Percentiles rank a stretch among this genome's conserved stretches.
These are phyloP conservation scores for Tulasnella sp. DNA, from an alignment of 768 basidiomycete species.

Conservation along the genomic window DNA sequence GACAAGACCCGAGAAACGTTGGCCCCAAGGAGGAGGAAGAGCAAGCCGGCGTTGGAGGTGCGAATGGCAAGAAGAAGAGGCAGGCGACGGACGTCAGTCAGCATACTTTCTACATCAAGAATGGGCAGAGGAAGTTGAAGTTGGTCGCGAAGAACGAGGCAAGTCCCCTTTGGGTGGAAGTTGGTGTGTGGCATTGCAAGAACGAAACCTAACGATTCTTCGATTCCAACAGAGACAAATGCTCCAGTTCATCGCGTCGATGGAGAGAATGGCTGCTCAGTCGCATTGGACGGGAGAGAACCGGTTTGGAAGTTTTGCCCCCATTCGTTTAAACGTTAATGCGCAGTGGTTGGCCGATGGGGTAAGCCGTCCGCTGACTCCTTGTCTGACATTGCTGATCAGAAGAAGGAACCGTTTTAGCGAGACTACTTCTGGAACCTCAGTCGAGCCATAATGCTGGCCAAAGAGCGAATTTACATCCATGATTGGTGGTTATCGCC, in stretches of 20 bases:
- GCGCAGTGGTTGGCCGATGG: slow-evolving; percentile 99
- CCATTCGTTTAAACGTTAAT: slow-evolving; percentile 85
- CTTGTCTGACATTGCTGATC: not conserved
- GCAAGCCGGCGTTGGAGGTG: not conserved
- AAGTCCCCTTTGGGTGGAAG: slow-evolving; percentile 27
- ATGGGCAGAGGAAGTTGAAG: slow-evolving; percentile 85
- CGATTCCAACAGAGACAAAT: slow-evolving; percentile 70
- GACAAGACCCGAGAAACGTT: slow-evolving; percentile 7
- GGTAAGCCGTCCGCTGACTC: slow-evolving; percentile 45
- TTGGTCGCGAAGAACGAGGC: slow-evolving; percentile 85
- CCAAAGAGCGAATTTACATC: slow-evolving; percentile 84
- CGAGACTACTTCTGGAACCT: slow-evolving; percentile 99
- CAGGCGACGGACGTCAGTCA: slow-evolving; percentile 65
- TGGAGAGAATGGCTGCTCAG: slow-evolving; percentile 71
- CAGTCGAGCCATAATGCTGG: slow-evolving; percentile 82
- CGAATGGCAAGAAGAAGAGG: slow-evolving; percentile 45
- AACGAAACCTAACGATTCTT: not conserved
- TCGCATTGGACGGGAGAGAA: slow-evolving; percentile 77
- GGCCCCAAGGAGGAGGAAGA: not conserved
- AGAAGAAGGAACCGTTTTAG: slow-evolving; percentile 40
- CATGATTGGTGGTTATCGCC: slow-evolving; percentile 99
- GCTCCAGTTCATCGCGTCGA: slow-evolving; percentile 91
- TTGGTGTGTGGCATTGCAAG: not conserved
- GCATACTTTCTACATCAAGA: slow-evolving; percentile 91
- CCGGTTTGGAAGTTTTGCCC: slow-evolving; percentile 92